These are phyloP conservation scores for Septoria linicola DNA, from an alignment of 2,329 filamentous ascomycete species.

Conservation along the genomic window DNA sequence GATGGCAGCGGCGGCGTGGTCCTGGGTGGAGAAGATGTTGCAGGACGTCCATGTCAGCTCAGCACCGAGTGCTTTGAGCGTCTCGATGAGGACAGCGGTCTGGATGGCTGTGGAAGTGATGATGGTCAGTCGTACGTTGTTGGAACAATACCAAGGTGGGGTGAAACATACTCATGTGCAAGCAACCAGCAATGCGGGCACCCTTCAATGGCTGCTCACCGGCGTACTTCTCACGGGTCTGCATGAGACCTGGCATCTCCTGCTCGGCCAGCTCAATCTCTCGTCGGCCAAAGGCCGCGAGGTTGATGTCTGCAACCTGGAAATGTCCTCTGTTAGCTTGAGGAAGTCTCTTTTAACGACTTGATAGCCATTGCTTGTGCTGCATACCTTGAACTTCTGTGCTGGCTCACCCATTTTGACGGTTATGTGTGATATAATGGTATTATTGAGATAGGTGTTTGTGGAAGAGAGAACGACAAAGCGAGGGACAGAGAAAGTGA, in stretches of 20 bases:
- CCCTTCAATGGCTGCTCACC: constrained; percentile 89
- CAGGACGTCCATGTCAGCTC: constrained; percentile 99
- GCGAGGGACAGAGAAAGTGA: no score
- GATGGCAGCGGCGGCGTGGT: constrained; percentile 97
- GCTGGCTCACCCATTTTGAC: constrained; percentile 71
- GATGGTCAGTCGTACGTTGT: no score
- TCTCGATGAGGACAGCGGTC: constrained; percentile 99
- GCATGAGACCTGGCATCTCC: constrained; percentile 95
- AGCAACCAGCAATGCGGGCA: constrained; percentile 93
- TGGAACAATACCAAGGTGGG: no score
- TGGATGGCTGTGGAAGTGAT: constrained; percentile 72
- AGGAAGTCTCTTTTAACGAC: no score
- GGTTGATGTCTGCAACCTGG: constrained; percentile 83
- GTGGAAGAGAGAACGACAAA: constrained; percentile 8
- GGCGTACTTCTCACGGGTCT: constrained; percentile 88
- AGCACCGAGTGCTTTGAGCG: constrained; percentile 86
- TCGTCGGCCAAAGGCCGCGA: constrained; percentile 97
- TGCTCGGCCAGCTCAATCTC: constrained; percentile 97
- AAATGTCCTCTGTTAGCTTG: no score
- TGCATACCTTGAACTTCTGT: constrained; percentile 76
- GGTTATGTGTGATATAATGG: constrained; percentile 24
- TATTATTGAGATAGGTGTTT: constrained; percentile 15
- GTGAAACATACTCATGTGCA: constrained; percentile 79
- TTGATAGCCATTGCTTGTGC: no score
- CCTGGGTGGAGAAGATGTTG: constrained; percentile 99